These are phyloP conservation scores for Neurospora sp. DNA, from an alignment of 2,329 filamentous ascomycete species.

Conservation along the genomic window DNA sequence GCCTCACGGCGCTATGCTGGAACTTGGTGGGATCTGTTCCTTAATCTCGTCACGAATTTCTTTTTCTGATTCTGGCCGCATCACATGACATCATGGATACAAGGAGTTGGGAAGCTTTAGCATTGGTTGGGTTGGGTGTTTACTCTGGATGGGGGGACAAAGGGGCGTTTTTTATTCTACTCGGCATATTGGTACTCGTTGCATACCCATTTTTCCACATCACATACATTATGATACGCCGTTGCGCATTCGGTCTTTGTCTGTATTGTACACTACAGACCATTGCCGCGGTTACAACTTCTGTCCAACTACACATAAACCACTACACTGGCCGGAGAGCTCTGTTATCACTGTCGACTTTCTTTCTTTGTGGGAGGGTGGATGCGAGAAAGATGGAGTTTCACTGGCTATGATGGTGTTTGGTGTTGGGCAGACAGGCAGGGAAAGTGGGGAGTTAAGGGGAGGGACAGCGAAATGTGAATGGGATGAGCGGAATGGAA, in stretches of 20 bases:
- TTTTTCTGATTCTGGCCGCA: background rate
- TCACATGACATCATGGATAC: background rate
- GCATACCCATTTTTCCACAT: background rate
- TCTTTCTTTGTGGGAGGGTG: background rate
- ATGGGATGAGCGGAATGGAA: background rate
- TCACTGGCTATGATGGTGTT: background rate
- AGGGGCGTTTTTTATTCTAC: background rate
- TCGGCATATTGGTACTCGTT: background rate
- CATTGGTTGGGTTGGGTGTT: background rate
- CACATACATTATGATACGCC: background rate
- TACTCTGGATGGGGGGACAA: background rate
- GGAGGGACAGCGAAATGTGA: background rate
- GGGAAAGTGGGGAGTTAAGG: background rate
- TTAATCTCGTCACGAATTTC: background rate
- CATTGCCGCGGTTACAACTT: background rate
- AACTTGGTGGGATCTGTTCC: background rate
- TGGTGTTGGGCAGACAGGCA: background rate
- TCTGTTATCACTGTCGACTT: background rate
- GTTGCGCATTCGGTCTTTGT: background rate
- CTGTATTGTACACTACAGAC: background rate
- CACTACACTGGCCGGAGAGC: background rate
- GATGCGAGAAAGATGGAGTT: background rate
- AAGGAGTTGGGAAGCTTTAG: background rate
- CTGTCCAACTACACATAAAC: background rate
- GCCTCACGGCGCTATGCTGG: background rate